Percentiles rank a stretch among this genome's conserved stretches.
Conservation (phyloP, 139 green algal genomes). For the Zygnema cylindricum region DNA sequence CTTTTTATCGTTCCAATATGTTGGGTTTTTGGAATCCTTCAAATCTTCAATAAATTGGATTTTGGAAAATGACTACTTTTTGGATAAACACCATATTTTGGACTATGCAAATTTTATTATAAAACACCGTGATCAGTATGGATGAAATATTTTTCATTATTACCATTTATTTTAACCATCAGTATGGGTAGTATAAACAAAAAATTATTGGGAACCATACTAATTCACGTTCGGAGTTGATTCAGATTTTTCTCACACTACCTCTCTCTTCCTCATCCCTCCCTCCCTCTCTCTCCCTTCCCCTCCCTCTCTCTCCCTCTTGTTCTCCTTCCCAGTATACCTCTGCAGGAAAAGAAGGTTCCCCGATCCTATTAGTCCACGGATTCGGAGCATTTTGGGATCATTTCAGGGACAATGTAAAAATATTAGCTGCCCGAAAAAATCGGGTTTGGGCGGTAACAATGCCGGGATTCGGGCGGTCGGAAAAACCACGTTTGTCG, state of each 20-base stretch:
- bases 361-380: conserved; percentile 53
- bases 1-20: too few relatives aligned
- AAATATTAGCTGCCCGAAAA: background rate
- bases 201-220: too few relatives aligned
- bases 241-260: background rate
- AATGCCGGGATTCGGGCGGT: conserved; percentile 61
- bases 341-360: conserved; percentile 10
- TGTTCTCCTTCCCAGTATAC: conserved; percentile 32
- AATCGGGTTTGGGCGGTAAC: conserved; percentile 58
- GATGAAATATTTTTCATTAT: too few relatives aligned
- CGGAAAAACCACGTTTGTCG: conserved; percentile 47
- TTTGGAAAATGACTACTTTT: too few relatives aligned
- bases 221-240: too few relatives aligned
- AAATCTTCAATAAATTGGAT: too few relatives aligned
- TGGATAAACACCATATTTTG: too few relatives aligned
- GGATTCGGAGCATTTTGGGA: conserved; percentile 62
- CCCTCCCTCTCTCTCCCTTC: background rate
- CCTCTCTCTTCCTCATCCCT: background rate
- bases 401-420: conserved; percentile 59
- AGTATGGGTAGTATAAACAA: too few relatives aligned
- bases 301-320: background rate
- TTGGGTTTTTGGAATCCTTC: too few relatives aligned
- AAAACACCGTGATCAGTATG: too few relatives aligned
- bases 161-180: too few relatives aligned
- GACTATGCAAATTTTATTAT: too few relatives aligned